Conservation (phyloP, 768 basidiomycete species). For the Favolaschia claudopus region DNA sequence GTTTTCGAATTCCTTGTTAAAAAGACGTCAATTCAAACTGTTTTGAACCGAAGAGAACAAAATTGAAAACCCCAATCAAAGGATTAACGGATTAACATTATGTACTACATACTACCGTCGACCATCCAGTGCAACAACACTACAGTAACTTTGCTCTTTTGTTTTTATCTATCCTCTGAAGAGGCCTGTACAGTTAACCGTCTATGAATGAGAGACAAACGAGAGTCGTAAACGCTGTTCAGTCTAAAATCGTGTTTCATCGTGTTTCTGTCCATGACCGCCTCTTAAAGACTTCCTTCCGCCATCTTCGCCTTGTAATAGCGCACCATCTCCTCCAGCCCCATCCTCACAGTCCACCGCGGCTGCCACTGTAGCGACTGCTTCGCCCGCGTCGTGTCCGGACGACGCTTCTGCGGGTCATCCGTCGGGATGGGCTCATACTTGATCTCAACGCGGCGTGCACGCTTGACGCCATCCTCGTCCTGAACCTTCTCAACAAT, state of each 20-base stretch:
- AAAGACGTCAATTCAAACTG: conserved; percentile 6
- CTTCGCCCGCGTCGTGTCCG: conserved; percentile 93
- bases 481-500: conserved; percentile 93
- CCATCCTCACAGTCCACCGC: conserved; percentile 91
- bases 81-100: no score
- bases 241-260: no score
- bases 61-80: no score
- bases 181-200: no score
- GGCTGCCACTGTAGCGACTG: conserved; percentile 89
- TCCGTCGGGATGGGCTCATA: conserved; percentile 87
- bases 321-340: conserved; percentile 92
- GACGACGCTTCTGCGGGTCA: conserved; percentile 93
- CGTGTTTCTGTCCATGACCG: no score
- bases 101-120: no score
- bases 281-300: conserved; percentile 80
- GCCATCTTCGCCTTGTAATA: conserved; percentile 92
- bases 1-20: conserved; percentile 5
- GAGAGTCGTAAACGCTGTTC: no score
- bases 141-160: no score
- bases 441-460: conserved; percentile 68
- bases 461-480: conserved; percentile 69
- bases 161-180: no score
- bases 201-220: no score
- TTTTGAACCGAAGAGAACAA: neutral
- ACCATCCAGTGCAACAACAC: no score